Evolutionary conservation across 345 rosid genomes (phyloP).

Genomic region (Cardamine chenopodiifolia): DNA sequence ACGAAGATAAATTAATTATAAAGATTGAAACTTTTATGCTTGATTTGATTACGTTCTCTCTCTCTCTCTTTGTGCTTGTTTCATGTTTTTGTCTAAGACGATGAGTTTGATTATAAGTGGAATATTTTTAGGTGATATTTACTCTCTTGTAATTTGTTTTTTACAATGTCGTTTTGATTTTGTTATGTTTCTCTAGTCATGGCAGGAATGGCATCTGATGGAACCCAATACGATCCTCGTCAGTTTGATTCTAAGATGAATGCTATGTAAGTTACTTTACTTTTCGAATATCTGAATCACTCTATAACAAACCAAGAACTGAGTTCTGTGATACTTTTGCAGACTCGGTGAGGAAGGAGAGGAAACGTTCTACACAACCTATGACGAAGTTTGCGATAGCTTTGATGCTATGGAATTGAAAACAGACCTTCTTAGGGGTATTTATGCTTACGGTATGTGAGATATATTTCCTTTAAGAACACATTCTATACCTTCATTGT

Average conservation of each 20-base stretch:
- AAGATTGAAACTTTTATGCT: not conserved
- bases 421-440: conserved; percentile 85
- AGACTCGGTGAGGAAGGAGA: conserved; percentile 58
- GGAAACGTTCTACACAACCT: conserved; percentile 68
- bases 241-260: conserved; percentile 75
- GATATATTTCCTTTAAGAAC: not conserved
- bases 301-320: not conserved
- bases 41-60: not conserved
- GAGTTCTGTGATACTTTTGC: conserved; percentile 13
- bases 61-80: not conserved
- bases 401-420: conserved; percentile 87
- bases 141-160: conserved; percentile 55
- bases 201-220: conserved; percentile 72
- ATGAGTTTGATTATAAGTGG: conserved; percentile 50
- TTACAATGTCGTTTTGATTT: not conserved
- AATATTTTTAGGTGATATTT: conserved; percentile 58
- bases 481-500: not conserved
- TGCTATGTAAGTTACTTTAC: conserved; percentile 63
- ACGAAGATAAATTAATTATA: not conserved
- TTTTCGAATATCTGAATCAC: not conserved
- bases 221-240: conserved; percentile 73
- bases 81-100: conserved; percentile 25
- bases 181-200: conserved; percentile 51
- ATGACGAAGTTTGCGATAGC: conserved; percentile 80
- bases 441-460: conserved; percentile 83